Conservation (phyloP, 768 basidiomycete species). For the Coprinellus micaceus region DNA sequence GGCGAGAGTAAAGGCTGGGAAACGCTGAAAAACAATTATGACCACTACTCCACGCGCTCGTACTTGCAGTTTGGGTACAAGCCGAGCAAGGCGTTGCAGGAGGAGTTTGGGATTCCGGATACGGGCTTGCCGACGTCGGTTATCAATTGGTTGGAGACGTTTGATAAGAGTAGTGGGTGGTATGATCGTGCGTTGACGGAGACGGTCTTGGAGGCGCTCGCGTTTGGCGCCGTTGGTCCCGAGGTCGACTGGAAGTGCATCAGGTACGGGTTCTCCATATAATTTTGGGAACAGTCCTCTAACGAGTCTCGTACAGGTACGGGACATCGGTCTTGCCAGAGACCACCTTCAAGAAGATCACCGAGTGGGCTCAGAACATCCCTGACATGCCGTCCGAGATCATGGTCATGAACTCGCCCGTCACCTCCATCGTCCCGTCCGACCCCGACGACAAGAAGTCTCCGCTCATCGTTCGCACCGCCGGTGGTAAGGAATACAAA, state of each 20-base stretch:
- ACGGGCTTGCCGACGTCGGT: conserved; percentile 8
- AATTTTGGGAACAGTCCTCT: not conserved
- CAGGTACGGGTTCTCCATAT: conserved; percentile 10
- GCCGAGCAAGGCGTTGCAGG: conserved; percentile 8
- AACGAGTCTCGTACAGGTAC: not conserved
- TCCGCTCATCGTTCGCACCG: no score
- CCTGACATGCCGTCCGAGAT: not conserved
- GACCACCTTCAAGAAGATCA: not conserved
- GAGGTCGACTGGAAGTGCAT: conserved; percentile 16
- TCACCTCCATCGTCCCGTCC: not conserved
- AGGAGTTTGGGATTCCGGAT: not conserved
- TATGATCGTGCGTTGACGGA: conserved; percentile 35
- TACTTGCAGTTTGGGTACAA: conserved; percentile 20
- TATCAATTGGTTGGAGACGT: conserved; percentile 33
- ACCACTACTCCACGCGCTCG: conserved; percentile 25
- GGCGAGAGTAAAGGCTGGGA: conserved; percentile 21
- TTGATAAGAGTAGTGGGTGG: conserved; percentile 26
- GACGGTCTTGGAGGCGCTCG: conserved; percentile 27
- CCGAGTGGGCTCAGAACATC: not conserved
- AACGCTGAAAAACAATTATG: conserved; percentile 19
- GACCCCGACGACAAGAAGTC: conserved; percentile 1
- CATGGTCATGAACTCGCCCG: not conserved
- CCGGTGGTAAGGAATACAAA: no score
- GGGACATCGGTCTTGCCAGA: conserved; percentile 5
- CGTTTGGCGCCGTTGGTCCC: conserved; percentile 16